phyloP scores from a whole-genome alignment of 352 stramenopile genomes.

The Phytophthora cactorum region DNA sequence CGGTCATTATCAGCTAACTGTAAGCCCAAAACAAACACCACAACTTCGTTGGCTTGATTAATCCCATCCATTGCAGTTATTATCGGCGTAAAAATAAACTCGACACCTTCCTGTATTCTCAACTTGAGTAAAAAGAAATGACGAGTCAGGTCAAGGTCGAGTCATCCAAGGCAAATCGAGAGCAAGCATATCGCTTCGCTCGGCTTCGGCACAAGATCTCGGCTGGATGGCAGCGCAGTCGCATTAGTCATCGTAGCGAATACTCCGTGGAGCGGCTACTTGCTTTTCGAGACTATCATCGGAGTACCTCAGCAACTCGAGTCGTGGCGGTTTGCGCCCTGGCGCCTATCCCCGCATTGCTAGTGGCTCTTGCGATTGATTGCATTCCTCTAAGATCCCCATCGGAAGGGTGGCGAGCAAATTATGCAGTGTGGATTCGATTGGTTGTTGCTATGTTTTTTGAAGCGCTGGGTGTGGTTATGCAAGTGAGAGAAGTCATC shows the following conservation, averaged over 20 bases:
- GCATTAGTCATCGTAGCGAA: constrained; percentile 10
- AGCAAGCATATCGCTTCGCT: neutral
- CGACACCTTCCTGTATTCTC: too few relatives aligned
- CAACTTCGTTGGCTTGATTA: too few relatives aligned
- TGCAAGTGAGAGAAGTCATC: constrained; percentile 14
- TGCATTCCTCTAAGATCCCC: constrained; percentile 28
- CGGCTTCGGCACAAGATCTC: neutral
- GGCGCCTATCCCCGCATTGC: constrained; percentile 16
- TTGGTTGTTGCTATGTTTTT: constrained; percentile 11
- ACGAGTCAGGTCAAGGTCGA: neutral
- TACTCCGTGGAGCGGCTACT: constrained; percentile 19
- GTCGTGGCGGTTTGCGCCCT: constrained; percentile 8
- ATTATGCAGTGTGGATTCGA: constrained; percentile 14
- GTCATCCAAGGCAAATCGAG: neutral
- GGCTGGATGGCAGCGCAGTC: constrained; percentile 2
- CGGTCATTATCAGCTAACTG: too few relatives aligned
- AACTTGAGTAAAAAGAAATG: neutral
- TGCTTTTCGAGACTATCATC: constrained; percentile 15
- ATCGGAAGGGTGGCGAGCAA: constrained; percentile 3
- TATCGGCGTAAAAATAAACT: too few relatives aligned
- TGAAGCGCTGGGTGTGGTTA: constrained; percentile 2
- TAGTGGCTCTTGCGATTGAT: constrained; percentile 21
- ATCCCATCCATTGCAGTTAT: too few relatives aligned
- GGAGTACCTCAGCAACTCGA: constrained; percentile 1
- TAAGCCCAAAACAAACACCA: too few relatives aligned